Evolutionary conservation across 129 eudicot species (phyloP).

Genomic region (Sambucus nigra): DNA sequence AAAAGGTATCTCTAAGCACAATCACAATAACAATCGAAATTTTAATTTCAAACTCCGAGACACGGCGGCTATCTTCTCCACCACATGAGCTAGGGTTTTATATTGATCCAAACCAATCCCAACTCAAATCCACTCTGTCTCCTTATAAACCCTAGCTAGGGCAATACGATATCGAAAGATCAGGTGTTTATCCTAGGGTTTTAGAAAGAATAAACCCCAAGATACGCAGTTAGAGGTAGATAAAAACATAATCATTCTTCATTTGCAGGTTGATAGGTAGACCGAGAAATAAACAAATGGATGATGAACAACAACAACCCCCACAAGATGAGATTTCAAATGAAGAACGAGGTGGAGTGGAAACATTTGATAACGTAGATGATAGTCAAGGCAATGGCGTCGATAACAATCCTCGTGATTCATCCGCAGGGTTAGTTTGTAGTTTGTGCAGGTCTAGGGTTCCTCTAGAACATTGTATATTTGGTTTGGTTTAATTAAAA

Average conservation of each 20-base stretch:
- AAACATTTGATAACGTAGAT: conserved; percentile 42
- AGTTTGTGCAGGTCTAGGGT: conserved; percentile 32
- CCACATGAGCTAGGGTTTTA: too few species aligned
- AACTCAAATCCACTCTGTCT: not conserved
- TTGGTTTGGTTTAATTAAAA: conserved; percentile 24
- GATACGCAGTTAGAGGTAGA: not conserved
- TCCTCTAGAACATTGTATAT: conserved; percentile 21
- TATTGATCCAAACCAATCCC: too few species aligned
- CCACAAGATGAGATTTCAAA: conserved; percentile 19
- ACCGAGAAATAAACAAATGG: conserved; percentile 38
- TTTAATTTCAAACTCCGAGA: too few species aligned
- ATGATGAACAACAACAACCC: conserved; percentile 33
- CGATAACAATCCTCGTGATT: conserved; percentile 45
- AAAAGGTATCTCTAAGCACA: too few species aligned
- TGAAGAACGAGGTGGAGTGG: conserved; percentile 14
- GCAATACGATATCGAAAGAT: not conserved
- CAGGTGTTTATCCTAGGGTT: conserved; percentile 5
- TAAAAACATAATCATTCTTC: conserved; percentile 15
- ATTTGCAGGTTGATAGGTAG: conserved; percentile 32
- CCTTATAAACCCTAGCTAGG: not conserved
- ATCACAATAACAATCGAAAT: too few species aligned
- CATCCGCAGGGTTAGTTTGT: conserved; percentile 92
- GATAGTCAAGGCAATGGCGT: conserved; percentile 46
- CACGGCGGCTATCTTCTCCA: too few species aligned
- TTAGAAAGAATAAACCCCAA: not conserved